These are phyloP conservation scores for Geotrichum carabidarum DNA, from an alignment of 1,139 yeast genomes.

Conservation along the genomic window DNA sequence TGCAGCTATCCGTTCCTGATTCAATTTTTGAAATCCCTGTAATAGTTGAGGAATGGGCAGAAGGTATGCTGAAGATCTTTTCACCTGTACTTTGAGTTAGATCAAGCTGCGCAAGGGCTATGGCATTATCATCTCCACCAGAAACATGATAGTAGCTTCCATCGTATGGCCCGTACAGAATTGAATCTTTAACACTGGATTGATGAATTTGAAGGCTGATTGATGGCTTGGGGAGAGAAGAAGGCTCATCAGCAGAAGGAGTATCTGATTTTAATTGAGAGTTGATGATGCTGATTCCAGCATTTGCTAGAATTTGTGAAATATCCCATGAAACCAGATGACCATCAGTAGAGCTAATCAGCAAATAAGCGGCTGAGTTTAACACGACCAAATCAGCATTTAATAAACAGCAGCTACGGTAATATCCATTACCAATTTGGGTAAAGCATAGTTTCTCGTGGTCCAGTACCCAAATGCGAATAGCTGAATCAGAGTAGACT, in stretches of 20 bases:
- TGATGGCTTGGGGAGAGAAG: background rate
- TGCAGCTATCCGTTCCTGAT: slow-evolving; percentile 21
- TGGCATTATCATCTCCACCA: slow-evolving; percentile 91
- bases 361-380: slow-evolving; percentile 37
- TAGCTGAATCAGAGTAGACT: slow-evolving; percentile 79
- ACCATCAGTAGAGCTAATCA: slow-evolving; percentile 82
- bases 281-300: slow-evolving; percentile 7
- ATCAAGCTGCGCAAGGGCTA: slow-evolving; percentile 45
- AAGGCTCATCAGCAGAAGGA: background rate
- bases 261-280: slow-evolving; percentile 7
- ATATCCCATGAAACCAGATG: slow-evolving; percentile 59
- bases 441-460: background rate
- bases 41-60: slow-evolving; percentile 83
- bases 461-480: slow-evolving; percentile 57
- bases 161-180: slow-evolving; percentile 15
- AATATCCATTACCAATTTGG: slow-evolving; percentile 46
- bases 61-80: slow-evolving; percentile 37
- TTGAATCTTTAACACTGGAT: slow-evolving; percentile 67
- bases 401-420: slow-evolving; percentile 72
- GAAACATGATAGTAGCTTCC: slow-evolving; percentile 44
- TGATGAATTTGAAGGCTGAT: slow-evolving; percentile 63
- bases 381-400: slow-evolving; percentile 49
- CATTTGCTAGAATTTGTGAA: slow-evolving; percentile 28
- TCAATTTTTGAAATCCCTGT: slow-evolving; percentile 51
- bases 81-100: slow-evolving; percentile 30